A percentile compares a stretch with the other conserved stretches of the same genome.
Conservation (phyloP, 352 stramenopile genomes). For the Achlya hypogyna region DNA sequence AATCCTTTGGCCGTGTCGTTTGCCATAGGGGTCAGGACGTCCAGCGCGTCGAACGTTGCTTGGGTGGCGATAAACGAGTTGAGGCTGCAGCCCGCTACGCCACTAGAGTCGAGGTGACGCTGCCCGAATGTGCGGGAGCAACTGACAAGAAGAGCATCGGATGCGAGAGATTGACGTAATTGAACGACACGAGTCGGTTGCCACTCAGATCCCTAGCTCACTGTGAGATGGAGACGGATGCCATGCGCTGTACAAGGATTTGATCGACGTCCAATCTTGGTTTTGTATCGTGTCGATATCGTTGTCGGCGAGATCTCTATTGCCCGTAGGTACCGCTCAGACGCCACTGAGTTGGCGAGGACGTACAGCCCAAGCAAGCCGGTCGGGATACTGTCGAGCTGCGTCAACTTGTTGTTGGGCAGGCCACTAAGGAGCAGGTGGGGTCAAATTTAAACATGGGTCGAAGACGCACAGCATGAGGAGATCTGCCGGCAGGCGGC, state of each 20-base stretch:
- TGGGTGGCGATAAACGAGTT: neutral
- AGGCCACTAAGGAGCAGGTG: neutral
- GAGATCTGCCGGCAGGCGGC: neutral
- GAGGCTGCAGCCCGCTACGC: neutral
- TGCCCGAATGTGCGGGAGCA: no score
- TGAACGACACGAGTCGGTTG: neutral
- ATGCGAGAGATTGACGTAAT: neutral
- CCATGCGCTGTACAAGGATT: neutral
- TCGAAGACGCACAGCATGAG: neutral
- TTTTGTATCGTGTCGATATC: neutral
- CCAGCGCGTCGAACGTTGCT: neutral
- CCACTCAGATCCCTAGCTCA: neutral
- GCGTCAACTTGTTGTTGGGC: neutral
- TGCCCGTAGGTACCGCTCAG: neutral
- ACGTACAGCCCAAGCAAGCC: neutral
- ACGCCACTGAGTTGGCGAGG: neutral
- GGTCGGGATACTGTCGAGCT: neutral
- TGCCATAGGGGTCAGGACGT: neutral
- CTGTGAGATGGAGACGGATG: neutral
- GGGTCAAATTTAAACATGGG: neutral
- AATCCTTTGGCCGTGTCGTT: neutral
- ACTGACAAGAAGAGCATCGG: neutral
- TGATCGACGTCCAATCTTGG: neutral
- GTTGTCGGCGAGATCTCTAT: neutral
- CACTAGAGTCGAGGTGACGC: neutral